Base-by-base conservation (phyloP, 257 asterid species). In the Solanum gracilifrons region DNA sequence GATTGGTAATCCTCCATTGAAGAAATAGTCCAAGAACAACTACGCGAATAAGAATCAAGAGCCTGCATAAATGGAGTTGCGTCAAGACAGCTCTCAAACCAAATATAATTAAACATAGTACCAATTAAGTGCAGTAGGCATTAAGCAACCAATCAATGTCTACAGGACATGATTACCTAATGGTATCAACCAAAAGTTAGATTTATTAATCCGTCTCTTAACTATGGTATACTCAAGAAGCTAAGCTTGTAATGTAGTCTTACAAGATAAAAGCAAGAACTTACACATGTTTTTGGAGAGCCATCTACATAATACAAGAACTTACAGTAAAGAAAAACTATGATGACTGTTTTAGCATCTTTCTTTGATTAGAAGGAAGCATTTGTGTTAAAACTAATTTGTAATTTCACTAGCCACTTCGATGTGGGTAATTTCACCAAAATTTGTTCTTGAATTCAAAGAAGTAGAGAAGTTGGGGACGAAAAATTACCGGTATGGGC, bases 401-500 rank as follows among this genome's bases (percentile, higher is more conserved):
- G 60, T 39, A 76, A 76, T 12, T 76, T 76, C 60, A n/a, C 32
- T 76, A 13, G 60, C 23, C 69, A 48, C 31, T 48, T 48, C n/a
- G 9, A 58, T 23, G 5, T 33, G 11, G 6, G 15, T 9, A 20
- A 84, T 46, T 73, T 58, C 74, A 71, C 75, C 32, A 39, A 73
- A 60, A 15, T 82, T 27, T 75, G 64, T 71, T 71, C 39, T 62
- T 77, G 36, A 46, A 23, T 69, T 79, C 55, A 35, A 72, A 87
- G 36, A 80, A 12, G n/a, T 27, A 85, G 46, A 88, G 84, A 68
- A n/a, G 39, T 48, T 43, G 10, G 41, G 25, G 48, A 85, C 9
- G 29, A 43, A 77, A 87, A 32, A 86, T 89, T 90, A 95, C 98
- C 98, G 90, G 85, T 94, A 95, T 15, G 98, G 98, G 89, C 98